Conservation (phyloP, 164 flowering plant genomes). For the Dillenia suffruticosa region DNA sequence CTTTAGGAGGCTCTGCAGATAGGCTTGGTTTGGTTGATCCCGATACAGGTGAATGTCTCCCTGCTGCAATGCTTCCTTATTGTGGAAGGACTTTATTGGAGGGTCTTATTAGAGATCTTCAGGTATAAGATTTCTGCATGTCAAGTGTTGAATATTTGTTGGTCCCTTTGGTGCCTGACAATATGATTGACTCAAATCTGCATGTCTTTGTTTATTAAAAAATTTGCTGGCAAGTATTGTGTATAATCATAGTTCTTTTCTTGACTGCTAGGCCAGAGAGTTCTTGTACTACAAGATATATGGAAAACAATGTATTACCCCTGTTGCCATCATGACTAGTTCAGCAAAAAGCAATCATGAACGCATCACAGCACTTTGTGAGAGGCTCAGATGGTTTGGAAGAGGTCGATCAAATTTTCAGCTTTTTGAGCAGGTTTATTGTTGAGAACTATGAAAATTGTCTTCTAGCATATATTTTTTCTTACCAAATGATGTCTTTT, state of each 20-base stretch:
- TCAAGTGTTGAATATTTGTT: conserved; percentile 4
- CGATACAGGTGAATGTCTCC: conserved; percentile 90
- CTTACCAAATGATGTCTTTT: background rate
- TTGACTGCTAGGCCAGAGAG: conserved; percentile 77
- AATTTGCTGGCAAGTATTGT: background rate
- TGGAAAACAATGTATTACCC: conserved; percentile 91
- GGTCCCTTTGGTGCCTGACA: conserved; percentile 9
- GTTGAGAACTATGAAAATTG: conserved; percentile 3
- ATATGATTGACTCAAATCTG: no score
- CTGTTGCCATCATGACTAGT: conserved; percentile 99
- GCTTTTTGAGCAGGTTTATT: conserved; percentile 92
- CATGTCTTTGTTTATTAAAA: background rate
- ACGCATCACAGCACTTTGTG: conserved; percentile 68
- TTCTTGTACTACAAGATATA: conserved; percentile 77
- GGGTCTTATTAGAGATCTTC: conserved; percentile 99
- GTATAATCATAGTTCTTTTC: background rate
- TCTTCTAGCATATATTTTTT: background rate
- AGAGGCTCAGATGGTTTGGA: conserved; percentile 84
- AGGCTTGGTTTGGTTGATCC: conserved; percentile 93
- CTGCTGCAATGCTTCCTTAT: conserved; percentile 98
- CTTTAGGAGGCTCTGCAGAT: conserved; percentile 95
- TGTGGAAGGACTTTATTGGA: conserved; percentile 94
- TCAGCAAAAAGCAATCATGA: conserved; percentile 86
- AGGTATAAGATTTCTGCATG: conserved; percentile 51
- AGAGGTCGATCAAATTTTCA: conserved; percentile 80